phyloP scores from a whole-genome alignment of 805 yeast species.

The Candida jianshihensis region DNA sequence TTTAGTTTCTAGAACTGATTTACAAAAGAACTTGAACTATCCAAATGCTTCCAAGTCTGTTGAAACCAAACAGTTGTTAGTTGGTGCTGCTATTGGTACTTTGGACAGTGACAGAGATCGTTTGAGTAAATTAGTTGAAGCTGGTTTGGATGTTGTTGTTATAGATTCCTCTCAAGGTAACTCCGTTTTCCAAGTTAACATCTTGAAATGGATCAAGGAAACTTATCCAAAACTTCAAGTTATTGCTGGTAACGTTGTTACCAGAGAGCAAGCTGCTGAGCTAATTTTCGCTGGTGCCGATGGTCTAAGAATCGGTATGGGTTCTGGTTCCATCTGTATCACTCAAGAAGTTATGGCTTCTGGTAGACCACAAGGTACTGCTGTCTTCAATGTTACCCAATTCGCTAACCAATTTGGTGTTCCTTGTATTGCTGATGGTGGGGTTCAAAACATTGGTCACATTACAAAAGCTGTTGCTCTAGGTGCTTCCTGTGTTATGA shows the following conservation, averaged over 20 bases:
- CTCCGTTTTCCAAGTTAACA: constrained; percentile 87
- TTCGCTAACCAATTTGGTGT: constrained; percentile 94
- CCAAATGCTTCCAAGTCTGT: constrained; percentile 94
- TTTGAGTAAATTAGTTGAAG: constrained; percentile 76
- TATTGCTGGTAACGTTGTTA: constrained; percentile 97
- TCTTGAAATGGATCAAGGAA: constrained; percentile 86
- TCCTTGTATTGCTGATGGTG: constrained; percentile 99
- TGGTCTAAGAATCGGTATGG: constrained; percentile 99
- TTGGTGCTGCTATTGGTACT: constrained; percentile 99
- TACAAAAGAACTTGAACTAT: constrained; percentile 89
- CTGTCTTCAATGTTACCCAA: constrained; percentile 89
- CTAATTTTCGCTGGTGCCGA: constrained; percentile 95
- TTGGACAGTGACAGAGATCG: constrained; percentile 83
- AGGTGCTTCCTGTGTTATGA: constrained; percentile 97
- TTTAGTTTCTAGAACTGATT: constrained; percentile 89
- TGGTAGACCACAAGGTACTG: constrained; percentile 99
- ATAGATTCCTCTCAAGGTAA: constrained; percentile 97
- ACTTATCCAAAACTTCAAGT: constrained; percentile 77
- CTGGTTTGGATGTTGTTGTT: constrained; percentile 95
- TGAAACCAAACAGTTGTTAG: constrained; percentile 87
- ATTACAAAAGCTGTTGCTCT: constrained; percentile 93
- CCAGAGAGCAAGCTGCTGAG: constrained; percentile 97
- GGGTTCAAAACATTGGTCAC: constrained; percentile 98
- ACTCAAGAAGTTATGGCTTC: constrained; percentile 99
- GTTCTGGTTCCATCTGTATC: constrained; percentile 98